Evolutionary conservation across 306 rosid genomes (phyloP), one percentile per base, ranked within the genome.

Genomic region (Inga laurina): DNA sequence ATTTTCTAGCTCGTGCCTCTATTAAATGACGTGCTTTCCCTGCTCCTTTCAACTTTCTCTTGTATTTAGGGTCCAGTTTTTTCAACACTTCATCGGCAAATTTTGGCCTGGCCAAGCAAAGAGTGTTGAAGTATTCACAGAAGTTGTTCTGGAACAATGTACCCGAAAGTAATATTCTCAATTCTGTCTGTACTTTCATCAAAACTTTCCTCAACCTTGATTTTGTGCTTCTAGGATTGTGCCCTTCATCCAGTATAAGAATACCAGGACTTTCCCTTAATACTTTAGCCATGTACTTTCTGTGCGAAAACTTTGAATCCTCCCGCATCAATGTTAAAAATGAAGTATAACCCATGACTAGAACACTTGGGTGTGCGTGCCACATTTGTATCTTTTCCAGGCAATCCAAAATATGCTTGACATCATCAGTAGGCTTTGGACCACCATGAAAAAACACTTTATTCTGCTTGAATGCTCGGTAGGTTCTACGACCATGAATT

Each of bases 121-220:
- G 84, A 35, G 99, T 96, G 85, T 93, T 96, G 41, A 92, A 96
- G 84, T 96, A 96, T 65, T 96, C 99, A 32, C 99, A 92, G 86
- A 96, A 96, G 82, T 96, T 93, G 89, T 96, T 96, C 82, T 96
- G 99, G 84, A 96, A 96, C 88, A 96, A 85, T 54, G 99, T 96
- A 68, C 99, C 99, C 3, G 99, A 93, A 52, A 96, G 99, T 86
- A 96, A 77, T 76, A 96, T 83, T 85, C 99, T 87, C 85, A 90
- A 78, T 32, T 93, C 93, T 7, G 99, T 96, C 19, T 91, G 88
- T 3, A 90, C 98, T 89, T 96, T 96, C 99, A 96, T 96, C 89
- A 96, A 84, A 79, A 69, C 91, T 81, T 93, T 96, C 83, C 98
- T 90, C 93, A 96, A 76, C 90, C 99, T 89, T n/a, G 98, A 96